These are phyloP conservation scores for Podila horticola DNA, from an alignment of 192 early-diverging fungal species.

Conservation along the genomic window DNA sequence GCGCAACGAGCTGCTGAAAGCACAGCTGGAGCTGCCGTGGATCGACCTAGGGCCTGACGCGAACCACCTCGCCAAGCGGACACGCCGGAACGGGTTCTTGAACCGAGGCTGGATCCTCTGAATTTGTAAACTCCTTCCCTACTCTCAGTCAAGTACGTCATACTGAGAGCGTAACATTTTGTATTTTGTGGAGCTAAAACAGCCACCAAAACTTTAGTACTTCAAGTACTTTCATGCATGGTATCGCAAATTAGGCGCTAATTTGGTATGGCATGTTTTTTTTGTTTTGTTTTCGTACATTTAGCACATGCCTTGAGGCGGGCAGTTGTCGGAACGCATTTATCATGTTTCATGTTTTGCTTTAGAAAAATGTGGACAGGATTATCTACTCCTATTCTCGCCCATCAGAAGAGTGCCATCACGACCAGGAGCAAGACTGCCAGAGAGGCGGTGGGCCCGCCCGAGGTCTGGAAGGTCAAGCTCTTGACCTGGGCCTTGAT, in stretches of 20 bases:
- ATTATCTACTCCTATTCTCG: neutral
- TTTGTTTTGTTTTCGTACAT: no score
- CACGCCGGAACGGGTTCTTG: constrained; percentile 5
- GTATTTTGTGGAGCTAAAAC: no score
- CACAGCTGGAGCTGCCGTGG: constrained; percentile 19
- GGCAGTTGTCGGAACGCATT: no score
- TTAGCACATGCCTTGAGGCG: no score
- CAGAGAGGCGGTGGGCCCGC: constrained; percentile 28
- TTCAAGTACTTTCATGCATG: no score
- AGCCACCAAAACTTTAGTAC: no score
- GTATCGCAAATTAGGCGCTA: no score
- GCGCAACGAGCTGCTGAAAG: constrained; percentile 11
- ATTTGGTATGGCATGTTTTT: no score
- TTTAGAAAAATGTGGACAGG: constrained; percentile 15
- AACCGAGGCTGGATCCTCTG: constrained; percentile 3
- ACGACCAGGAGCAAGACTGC: constrained; percentile 18
- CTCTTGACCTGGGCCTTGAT: constrained; percentile 18
- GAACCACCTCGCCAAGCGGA: constrained; percentile 10
- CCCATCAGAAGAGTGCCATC: constrained; percentile 6
- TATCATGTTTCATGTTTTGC: neutral
- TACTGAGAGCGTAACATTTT: no score
- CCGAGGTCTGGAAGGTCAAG: constrained; percentile 22
- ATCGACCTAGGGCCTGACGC: constrained; percentile 31
- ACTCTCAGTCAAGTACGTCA: no score
- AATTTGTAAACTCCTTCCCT: neutral